Base-by-base conservation (phyloP, 768 basidiomycete genomes). In the Zangia roseola region DNA sequence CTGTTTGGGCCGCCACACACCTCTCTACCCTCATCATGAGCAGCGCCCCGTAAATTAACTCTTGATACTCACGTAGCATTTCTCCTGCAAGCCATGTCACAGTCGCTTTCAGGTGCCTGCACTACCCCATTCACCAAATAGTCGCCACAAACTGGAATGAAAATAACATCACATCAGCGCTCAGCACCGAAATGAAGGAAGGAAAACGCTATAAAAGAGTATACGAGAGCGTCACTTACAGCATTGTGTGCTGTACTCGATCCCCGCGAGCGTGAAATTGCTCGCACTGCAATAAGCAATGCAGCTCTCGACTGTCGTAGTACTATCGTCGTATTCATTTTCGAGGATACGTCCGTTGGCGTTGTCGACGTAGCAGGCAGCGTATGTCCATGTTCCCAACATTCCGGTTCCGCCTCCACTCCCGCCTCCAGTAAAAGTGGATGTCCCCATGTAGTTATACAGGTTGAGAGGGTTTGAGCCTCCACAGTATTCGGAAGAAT, bases 11-110 rank as follows among this genome's bases (percentile, higher is more conserved):
- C 89, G 60, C 89, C 89, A 53, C 88, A 91, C 35, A 81, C 79
- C 62, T 85, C 75, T 12, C 83, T 84, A 50, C 39, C 12, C 6
- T 49, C 23, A 24, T 50, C 33, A 46, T 52, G n/a, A 55, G 43
- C n/a, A 28, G 52, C n/a, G 52, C 33, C 20, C 25, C 23, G 12
- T 6, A 33, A 12, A 45, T 17, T 33, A 14, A 40, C 14, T 39
- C 0, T 30, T 23, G 33, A 35, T 0, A 63, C 83, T 57, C 54
- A 86, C 87, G 78, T 73, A 10, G 79, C 33, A 49, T 82, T 84
- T 20, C 89, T 91, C 16, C 76, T 75, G 52, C 92, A 94, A 0
- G 73, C 75, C 85, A 86, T 88, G 62, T 77, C 80, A 61, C 92
- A 94, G 30, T 75, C 74, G 4, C 70, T 64, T 2, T 77, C 75